Conservation (phyloP, 2,329 filamentous ascomycete species). For the Stenocarpella maydis region DNA sequence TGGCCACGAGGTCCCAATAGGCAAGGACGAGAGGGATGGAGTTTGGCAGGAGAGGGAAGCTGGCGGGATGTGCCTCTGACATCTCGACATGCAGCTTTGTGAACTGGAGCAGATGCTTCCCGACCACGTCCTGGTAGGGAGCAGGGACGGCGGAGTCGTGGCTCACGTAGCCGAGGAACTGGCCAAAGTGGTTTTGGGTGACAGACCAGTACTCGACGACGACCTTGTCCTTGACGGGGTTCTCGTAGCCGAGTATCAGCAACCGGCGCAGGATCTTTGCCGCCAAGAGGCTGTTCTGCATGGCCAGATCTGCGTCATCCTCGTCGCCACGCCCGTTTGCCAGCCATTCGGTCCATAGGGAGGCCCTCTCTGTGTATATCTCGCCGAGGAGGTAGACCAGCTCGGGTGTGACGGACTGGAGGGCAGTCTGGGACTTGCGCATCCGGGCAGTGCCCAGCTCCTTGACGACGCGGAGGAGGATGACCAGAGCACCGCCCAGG, state of each 20-base stretch:
- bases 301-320: slow-evolving; percentile 65
- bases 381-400: slow-evolving; percentile 80
- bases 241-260: slow-evolving; percentile 82
- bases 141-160: slow-evolving; percentile 62
- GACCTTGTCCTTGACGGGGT: slow-evolving; percentile 79
- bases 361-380: slow-evolving; percentile 79
- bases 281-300: slow-evolving; percentile 79
- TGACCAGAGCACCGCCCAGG: slow-evolving; percentile 75
- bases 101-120: slow-evolving; percentile 88
- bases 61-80: slow-evolving; percentile 79
- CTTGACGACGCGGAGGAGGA: slow-evolving; percentile 88
- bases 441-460: slow-evolving; percentile 85
- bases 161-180: slow-evolving; percentile 72
- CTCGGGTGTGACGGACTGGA: slow-evolving; percentile 83
- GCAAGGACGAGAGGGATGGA: slow-evolving; percentile 79
- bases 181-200: slow-evolving; percentile 79
- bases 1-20: slow-evolving; percentile 85
- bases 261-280: slow-evolving; percentile 84
- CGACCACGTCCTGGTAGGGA: slow-evolving; percentile 69
- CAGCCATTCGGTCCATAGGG: slow-evolving; percentile 72
- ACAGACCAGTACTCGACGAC: slow-evolving; percentile 84
- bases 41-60: slow-evolving; percentile 83
- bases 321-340: slow-evolving; percentile 65
- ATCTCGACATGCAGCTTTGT: slow-evolving; percentile 92
- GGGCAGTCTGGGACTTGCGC: slow-evolving; percentile 74